Evolutionary conservation across 768 basidiomycete genomes (phyloP).

Genomic region (Tulasnella sp.): DNA sequence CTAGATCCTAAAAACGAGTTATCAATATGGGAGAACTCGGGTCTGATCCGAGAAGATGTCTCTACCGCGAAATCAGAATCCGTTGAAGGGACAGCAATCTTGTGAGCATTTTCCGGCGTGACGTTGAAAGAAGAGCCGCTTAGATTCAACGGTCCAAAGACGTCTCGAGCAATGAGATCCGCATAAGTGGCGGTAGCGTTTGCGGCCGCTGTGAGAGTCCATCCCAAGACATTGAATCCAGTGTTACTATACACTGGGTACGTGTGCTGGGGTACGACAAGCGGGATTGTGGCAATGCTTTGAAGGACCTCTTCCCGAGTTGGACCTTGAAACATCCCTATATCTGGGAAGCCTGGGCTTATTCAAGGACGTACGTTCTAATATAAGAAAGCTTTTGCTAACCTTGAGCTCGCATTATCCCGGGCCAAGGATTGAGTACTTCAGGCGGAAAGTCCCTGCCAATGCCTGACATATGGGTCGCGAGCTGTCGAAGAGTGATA

Average conservation of each 20-base stretch:
- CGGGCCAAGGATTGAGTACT: slow-evolving; percentile 34
- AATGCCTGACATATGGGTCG: slow-evolving; percentile 27
- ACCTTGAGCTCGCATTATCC: background rate
- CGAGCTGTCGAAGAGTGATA: slow-evolving; percentile 18
- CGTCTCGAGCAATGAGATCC: slow-evolving; percentile 38
- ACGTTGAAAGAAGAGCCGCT: background rate
- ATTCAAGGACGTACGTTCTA: too few relatives aligned
- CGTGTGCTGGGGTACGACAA: slow-evolving; percentile 35
- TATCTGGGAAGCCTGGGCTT: background rate
- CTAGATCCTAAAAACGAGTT: slow-evolving; percentile 27
- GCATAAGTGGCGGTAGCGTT: slow-evolving; percentile 28
- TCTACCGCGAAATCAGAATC: background rate
- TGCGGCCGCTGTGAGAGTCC: slow-evolving; percentile 28
- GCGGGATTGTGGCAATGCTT: slow-evolving; percentile 30
- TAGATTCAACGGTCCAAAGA: slow-evolving; percentile 38
- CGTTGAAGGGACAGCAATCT: background rate
- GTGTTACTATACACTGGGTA: slow-evolving; percentile 38
- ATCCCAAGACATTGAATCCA: slow-evolving; percentile 30
- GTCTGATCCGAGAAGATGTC: background rate
- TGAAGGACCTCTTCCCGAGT: background rate
- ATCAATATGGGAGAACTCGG: background rate
- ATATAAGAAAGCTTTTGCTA: too few relatives aligned
- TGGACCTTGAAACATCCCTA: background rate
- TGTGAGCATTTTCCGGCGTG: background rate
- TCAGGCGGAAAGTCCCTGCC: slow-evolving; percentile 33